Evolutionary conservation across 2,329 filamentous ascomycete species (phyloP), one percentile per base, ranked within the genome.

Genomic region (Aspergillus versicolor): DNA sequence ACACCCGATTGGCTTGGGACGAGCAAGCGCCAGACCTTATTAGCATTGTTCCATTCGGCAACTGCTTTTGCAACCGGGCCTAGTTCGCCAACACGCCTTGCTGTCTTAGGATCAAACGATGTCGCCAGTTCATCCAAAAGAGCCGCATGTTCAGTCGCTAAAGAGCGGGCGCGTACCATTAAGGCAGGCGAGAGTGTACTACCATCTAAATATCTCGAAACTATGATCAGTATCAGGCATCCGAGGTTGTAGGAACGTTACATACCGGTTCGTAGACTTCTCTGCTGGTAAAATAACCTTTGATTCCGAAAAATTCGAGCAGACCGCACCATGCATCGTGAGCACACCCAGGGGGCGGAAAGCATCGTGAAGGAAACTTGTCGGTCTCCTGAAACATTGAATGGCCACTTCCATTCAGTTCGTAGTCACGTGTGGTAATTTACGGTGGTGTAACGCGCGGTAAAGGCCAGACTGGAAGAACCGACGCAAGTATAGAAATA

Each of bases 31-130:
- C 75, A 56, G 60, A 84, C 82, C 70, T 85, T 80, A 52, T 81
- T 81, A 46, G 84, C 82, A 58, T 80, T 77, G 49, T 86, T 81
- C 79, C 83, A 87, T 64, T 82, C 78, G 61, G 79, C 76, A 58
- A 87, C 67, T 3, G 82, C 81, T 40, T 76, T 72, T 37, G 80
- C 77, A 4, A 85, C 78, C 19, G 77, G 70, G 15, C 79, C 75
- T 51, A 86, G 74, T 63, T 86, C 82, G 41, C 83, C 84, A 30
- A 82, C 67, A 61, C 81, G 80, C 72, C 84, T 87, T 42, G 85
- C 85, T 6, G 79, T 73, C 49, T 75, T 75, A 9, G 79, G 73
- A 61, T 87, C 82, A 64, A 85, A 88, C 47, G 79, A 76, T 59
- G 79, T 75, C 19, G 77, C 76, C 27, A 87, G 77, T 62, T 79